Percentiles rank a stretch among this genome's conserved stretches.
Conservation (phyloP, 2,329 filamentous ascomycete genomes). For the Boeremia exigua region DNA sequence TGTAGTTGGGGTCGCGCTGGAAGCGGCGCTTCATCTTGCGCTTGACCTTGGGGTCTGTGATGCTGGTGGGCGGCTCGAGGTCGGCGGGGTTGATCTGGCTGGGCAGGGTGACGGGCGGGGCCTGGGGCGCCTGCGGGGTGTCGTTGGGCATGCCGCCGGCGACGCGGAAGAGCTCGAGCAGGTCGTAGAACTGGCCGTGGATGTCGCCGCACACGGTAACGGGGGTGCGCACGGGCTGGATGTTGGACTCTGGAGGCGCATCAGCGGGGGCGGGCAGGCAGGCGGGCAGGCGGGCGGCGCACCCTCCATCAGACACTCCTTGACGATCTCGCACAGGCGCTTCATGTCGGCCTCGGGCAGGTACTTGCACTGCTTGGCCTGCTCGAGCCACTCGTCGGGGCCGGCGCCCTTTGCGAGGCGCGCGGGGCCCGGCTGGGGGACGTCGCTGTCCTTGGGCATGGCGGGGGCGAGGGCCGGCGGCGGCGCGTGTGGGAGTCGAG, state of each 20-base stretch:
- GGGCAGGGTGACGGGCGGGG: constrained; percentile 68
- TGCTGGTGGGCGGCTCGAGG: constrained; percentile 87
- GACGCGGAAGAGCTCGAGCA: constrained; percentile 95
- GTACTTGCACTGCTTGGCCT: constrained; percentile 97
- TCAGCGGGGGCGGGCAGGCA: neutral
- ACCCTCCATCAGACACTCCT: constrained; percentile 99
- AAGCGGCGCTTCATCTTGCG: constrained; percentile 75
- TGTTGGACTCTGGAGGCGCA: constrained; percentile 80
- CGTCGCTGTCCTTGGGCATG: constrained; percentile 62
- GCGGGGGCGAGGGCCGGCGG: neutral
- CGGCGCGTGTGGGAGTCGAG: constrained; percentile 42
- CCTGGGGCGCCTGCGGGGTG: constrained; percentile 60
- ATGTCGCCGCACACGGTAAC: constrained; percentile 98
- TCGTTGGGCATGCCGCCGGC: constrained; percentile 96
- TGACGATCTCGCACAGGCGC: constrained; percentile 97
- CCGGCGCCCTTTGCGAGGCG: constrained; percentile 82
- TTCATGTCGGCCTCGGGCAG: constrained; percentile 97
- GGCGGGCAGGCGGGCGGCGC: constrained; percentile 25
- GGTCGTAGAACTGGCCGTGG: constrained; percentile 97
- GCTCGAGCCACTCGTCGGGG: constrained; percentile 94
- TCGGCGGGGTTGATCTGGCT: constrained; percentile 87
- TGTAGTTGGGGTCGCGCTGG: constrained; percentile 59
- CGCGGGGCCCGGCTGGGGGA: constrained; percentile 91
- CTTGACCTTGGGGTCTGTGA: constrained; percentile 84
- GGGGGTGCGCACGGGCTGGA: constrained; percentile 94